Conservation (phyloP, 2,329 filamentous ascomycete species). For the Calonectria pteridis region DNA sequence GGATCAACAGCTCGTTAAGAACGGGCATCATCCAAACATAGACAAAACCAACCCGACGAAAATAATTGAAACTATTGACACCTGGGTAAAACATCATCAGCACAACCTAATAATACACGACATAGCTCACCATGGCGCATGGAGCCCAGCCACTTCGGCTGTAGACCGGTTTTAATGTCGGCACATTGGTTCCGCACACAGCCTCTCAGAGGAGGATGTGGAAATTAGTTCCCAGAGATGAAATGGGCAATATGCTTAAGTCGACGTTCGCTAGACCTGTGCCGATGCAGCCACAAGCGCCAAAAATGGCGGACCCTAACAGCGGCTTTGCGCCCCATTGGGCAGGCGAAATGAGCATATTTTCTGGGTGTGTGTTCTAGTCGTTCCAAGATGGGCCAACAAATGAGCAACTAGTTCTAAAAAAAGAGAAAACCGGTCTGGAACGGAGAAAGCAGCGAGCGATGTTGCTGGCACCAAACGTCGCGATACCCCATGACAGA, state of each 20-base stretch:
- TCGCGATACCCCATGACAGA: not conserved
- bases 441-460: not conserved
- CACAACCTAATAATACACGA: not conserved
- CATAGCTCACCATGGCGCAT: not conserved
- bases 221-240: not conserved
- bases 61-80: not conserved
- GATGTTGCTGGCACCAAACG: not conserved
- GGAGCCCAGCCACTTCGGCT: not conserved
- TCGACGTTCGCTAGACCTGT: not conserved
- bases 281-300: not conserved
- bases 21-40: not conserved
- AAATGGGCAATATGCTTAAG: not conserved
- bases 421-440: not conserved
- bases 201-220: not conserved
- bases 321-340: not conserved
- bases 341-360: not conserved
- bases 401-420: not conserved
- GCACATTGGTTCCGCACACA: not conserved
- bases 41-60: not conserved
- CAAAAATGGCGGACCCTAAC: not conserved
- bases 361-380: not conserved
- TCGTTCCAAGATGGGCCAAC: not conserved
- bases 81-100: not conserved
- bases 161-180: not conserved
- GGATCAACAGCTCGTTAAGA: not conserved